Evolutionary conservation across 2,329 filamentous ascomycete genomes (phyloP), one percentile per base, ranked within the genome.

Genomic region (Monosporascus sp.): DNA sequence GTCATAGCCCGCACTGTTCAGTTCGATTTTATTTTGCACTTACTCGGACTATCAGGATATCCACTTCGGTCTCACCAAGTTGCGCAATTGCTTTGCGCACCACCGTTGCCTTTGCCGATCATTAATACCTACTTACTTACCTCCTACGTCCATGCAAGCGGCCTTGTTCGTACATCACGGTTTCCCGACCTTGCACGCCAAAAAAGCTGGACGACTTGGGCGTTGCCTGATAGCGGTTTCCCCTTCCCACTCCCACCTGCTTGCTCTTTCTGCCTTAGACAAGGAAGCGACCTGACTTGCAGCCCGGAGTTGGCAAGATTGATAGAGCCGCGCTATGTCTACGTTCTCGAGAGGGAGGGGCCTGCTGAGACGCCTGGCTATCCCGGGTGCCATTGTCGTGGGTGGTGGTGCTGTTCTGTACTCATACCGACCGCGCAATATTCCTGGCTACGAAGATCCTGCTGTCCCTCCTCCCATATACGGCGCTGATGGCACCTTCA

Each of bases 391-490:
- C 48, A 71, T 70, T 46, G 68, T 71, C 44, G 70, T 71, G 24
- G 74, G 75, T 27, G 67, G 66, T 61, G 73, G 74, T 56, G 74
- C 75, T 51, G 65, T 77, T 37, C 65, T 81, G 60, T 81, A 78
- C 65, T 71, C 72, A 59, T 88, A 88, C 70, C 82, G 86, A 38
- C 87, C 87, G 14, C 80, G 85, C 63, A 83, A 88, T 67, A 87
- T 90, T 55, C 87, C 87, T 47, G 87, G 87, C 50, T 80, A 78
- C 59, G 85, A 88, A 59, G 80, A 81, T 14, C 80, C 87, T 4
- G 82, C 80, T 3, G 87, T 89, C 1, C 85, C 86, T 37, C 87
- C 87, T 18, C 87, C 87, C 2, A 84, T 83, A 54, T 87, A 84
- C 65, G 83, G 83, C 60, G 79, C 85, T 58, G 84, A 86, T 59